Evolutionary conservation across 805 yeast genomes (phyloP).

Genomic region (Lipomyces spencermartinsiae): DNA sequence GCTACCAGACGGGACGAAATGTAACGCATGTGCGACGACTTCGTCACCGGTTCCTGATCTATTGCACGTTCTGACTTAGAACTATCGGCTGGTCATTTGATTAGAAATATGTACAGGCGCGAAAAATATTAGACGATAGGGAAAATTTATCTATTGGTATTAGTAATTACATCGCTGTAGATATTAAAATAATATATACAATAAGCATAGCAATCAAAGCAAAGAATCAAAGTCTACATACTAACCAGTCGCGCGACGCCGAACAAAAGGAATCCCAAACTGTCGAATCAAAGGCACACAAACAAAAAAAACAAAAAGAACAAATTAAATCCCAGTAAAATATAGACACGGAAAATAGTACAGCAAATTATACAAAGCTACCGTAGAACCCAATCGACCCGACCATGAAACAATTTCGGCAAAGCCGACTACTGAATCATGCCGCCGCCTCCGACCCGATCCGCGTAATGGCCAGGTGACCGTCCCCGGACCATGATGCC

Average conservation of each 20-base stretch:
- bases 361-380: neutral
- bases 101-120: too few species aligned
- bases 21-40: too few species aligned
- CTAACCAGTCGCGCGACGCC: too few species aligned
- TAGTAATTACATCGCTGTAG: neutral
- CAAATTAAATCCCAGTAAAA: constrained; percentile 12
- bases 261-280: too few species aligned
- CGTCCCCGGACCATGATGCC: constrained; percentile 37
- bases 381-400: too few species aligned
- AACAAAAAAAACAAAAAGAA: neutral
- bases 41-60: too few species aligned
- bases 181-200: neutral
- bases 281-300: constrained; percentile 2
- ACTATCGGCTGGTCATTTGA: too few species aligned
- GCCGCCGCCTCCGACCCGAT: constrained; percentile 12
- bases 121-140: too few species aligned
- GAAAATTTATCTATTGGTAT: too few species aligned
- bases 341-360: neutral
- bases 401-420: neutral
- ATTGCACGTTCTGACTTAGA: too few species aligned
- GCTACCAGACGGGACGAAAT: too few species aligned
- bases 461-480: constrained; percentile 35
- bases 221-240: neutral
- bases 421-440: neutral
- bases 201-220: neutral